phyloP scores from a whole-genome alignment of 441 rosid species.

The Gossypium schwendimanii region DNA sequence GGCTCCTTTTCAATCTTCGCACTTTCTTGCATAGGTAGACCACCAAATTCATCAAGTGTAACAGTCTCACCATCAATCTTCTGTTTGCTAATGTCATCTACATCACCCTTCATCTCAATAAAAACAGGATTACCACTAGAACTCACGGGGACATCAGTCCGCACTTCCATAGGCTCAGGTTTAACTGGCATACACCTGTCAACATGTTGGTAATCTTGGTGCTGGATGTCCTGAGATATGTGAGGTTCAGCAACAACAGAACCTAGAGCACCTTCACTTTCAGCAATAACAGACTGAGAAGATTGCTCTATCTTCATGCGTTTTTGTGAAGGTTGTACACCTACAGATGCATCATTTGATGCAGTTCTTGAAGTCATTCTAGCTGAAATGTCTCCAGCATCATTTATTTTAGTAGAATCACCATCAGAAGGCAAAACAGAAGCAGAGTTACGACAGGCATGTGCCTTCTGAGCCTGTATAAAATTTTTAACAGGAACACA shows the following conservation, averaged over 20 bases:
- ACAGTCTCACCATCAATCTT: conserved; percentile 38
- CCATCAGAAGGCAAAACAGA: conserved; percentile 29
- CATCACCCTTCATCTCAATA: conserved; percentile 41
- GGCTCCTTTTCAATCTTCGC: conserved; percentile 50
- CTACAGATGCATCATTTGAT: conserved; percentile 47
- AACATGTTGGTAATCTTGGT: conserved; percentile 21
- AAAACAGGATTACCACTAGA: conserved; percentile 46
- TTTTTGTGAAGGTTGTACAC: conserved; percentile 66
- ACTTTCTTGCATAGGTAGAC: conserved; percentile 42
- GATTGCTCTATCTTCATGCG: conserved; percentile 84
- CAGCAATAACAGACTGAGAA: conserved; percentile 41
- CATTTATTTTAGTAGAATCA: conserved; percentile 40
- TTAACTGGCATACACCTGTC: conserved; percentile 42
- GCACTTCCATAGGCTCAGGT: conserved; percentile 54
- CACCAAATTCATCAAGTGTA: conserved; percentile 28
- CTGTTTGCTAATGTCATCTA: conserved; percentile 43
- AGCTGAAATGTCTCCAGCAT: conserved; percentile 39
- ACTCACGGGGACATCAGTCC: conserved; percentile 48
- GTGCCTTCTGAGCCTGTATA: conserved; percentile 50
- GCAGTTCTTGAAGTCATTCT: conserved; percentile 38
- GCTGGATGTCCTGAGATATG: conserved; percentile 27
- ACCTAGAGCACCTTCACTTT: conserved; percentile 43
- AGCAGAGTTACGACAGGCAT: conserved; percentile 36
- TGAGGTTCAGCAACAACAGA: conserved; percentile 41
- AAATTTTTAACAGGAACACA: conserved; percentile 78